Base-by-base conservation (phyloP, 1,284 basidiomycete genomes). In the Peniophora sp. region DNA sequence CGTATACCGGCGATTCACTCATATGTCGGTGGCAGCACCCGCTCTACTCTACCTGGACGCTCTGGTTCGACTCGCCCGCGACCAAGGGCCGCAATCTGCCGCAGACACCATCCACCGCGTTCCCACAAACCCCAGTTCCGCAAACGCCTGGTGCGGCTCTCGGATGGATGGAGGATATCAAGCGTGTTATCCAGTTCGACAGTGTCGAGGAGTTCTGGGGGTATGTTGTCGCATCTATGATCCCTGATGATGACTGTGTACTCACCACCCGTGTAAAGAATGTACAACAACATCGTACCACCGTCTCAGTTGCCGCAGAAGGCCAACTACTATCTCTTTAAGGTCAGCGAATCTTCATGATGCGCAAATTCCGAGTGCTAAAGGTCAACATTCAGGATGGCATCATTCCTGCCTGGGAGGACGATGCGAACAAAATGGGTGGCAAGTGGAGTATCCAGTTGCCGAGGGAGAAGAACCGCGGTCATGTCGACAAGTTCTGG, bases 271-370 rank as follows among this genome's bases (percentile, higher is more conserved):
- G 39, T 36, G 41, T 35, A 14, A 59, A 93, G 91, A 16, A 72
- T 98, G 56, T 97, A 98, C 74, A 97, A 98, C 73, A 97, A 98
- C 72, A 95, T 99, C 61, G 86, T 99, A 27, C 90, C 94, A 17
- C 97, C 96, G n/a, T 95, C 92, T 20, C 82, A 86, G 63, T 75
- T 99, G 60, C 93, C 93, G 35, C 85, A 86, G 69, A 97, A 95
- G 73, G 93, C 95, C 35, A 99, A 99, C 68, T 99, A 99, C 70
- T 99, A 99, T 74, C 78, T 99, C 54, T 99, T 99, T 85, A 98
- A 97, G 78, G 87, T 79, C 17, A 32, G 27, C 27, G 16, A 63
- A 23, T 49, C 23, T 3, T 24, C 35, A 17, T 16, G 24, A 6
- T 19, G 9, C 11, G 3, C 34, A 19, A 39, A 24, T 43, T 25